Evolutionary conservation across 192 early-diverging fungal genomes (phyloP).

Genomic region (Coemansia sp.): DNA sequence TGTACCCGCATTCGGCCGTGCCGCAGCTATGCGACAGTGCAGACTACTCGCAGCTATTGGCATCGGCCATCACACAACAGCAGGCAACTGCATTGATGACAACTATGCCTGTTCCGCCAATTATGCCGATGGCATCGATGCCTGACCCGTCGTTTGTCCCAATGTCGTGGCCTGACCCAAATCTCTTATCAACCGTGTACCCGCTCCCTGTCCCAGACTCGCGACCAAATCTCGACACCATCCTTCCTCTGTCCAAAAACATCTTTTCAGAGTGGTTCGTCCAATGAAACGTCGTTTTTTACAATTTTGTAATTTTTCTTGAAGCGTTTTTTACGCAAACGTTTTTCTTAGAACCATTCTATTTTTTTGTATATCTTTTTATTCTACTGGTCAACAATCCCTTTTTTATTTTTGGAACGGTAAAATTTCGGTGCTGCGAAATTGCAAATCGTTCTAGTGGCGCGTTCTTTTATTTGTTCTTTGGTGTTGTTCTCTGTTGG

Average conservation of each 20-base stretch:
- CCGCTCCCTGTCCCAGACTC: background rate
- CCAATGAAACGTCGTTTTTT: background rate
- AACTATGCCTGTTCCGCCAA: background rate
- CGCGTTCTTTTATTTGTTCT: background rate
- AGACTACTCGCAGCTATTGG: constrained; percentile 18
- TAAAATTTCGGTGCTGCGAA: constrained; percentile 11
- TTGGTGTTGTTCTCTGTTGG: background rate
- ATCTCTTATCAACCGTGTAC: background rate
- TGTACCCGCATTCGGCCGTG: constrained; percentile 11
- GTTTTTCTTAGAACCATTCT: constrained; percentile 18
- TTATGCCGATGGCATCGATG: background rate
- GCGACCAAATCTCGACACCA: constrained; percentile 9
- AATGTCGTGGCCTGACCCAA: background rate
- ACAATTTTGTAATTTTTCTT: constrained; percentile 1
- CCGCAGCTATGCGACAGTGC: constrained; percentile 10
- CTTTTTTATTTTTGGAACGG: constrained; percentile 10
- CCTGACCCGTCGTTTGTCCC: background rate
- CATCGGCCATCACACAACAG: constrained; percentile 12
- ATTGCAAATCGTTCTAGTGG: background rate
- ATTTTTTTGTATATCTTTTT: background rate
- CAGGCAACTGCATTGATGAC: constrained; percentile 15
- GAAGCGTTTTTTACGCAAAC: constrained; percentile 3
- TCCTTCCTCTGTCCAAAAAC: constrained; percentile 23
- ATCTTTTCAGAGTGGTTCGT: constrained; percentile 32
- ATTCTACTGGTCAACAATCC: too few species aligned